Conservation (phyloP, 2,329 filamentous ascomycete genomes). For the Coleophoma eucalyptorum region DNA sequence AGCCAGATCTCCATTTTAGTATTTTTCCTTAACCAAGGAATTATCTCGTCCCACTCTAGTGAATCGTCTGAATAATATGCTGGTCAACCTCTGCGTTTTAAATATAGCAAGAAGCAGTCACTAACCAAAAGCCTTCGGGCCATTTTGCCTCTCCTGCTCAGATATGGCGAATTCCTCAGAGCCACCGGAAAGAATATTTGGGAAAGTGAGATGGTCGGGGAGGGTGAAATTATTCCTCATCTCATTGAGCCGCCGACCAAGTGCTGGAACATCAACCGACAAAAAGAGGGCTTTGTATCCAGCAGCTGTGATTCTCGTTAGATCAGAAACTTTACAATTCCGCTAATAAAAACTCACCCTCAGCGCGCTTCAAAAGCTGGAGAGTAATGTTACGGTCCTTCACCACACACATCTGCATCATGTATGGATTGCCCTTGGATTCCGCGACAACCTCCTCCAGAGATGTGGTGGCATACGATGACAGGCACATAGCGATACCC, state of each 20-base stretch:
- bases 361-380: constrained; percentile 2
- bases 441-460: constrained; percentile 1
- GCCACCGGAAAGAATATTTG: constrained; percentile 4
- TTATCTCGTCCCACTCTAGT: constrained; percentile 39
- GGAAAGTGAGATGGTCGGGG: constrained; percentile 2
- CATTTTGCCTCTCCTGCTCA: constrained; percentile 3
- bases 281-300: constrained; percentile 12
- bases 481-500: constrained; percentile 3
- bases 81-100: too few relatives aligned
- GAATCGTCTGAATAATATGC: constrained; percentile 2
- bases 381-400: constrained; percentile 2
- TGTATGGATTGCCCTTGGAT: constrained; percentile 4
- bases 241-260: constrained; percentile 2
- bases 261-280: constrained; percentile 10
- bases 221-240: not conserved
- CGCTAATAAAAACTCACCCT: not conserved
- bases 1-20: constrained; percentile 44
- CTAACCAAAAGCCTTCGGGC: constrained; percentile 2
- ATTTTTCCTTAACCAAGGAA: constrained; percentile 43
- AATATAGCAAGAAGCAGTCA: not conserved
- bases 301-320: not conserved
- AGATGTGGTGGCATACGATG: constrained; percentile 3
- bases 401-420: constrained; percentile 4
- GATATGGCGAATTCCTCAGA: constrained; percentile 1
- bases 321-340: not conserved